Evolutionary conservation across 2,329 filamentous ascomycete genomes (phyloP), one percentile per base, ranked within the genome.

Genomic region (Amphichorda felina): DNA sequence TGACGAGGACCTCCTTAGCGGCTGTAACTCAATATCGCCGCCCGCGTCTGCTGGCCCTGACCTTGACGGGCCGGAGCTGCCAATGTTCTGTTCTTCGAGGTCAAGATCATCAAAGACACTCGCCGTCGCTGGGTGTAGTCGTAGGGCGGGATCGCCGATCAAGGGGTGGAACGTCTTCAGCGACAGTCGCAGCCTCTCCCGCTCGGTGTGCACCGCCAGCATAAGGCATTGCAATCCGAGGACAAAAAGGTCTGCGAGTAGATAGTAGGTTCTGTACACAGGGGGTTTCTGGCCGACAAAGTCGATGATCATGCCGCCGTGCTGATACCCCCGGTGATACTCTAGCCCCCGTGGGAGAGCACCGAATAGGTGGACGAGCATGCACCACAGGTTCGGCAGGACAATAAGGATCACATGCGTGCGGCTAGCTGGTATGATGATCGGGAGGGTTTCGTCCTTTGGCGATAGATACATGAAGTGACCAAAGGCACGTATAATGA

Each of bases 261-360:
- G 43, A 31, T 79, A 64, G 34, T 69, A 65, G 13, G 72, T 46
- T 42, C 65, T 66, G 17, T 72, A 76, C 2, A 66, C 64, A 2
- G 77, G 72, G 4, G 75, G 72, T 43, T 68, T 70, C 51, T 82
- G 77, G 11, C 78, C 78, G 44, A 82, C 64, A 44, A 82, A 77
- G 48, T 82, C 78, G 45, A 81, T 68, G 17, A 82, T 63, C 34
- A 81, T 60, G 24, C 78, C 78, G 17, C 78, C 78, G 42, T 82
- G 77, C 17, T 80, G 63, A 48, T 81, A 82, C 17, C 76, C 77
- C 35, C 74, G 63, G 40, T 73, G 66, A 26, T 70, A 65, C 45
- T 81, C 77, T 40, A 67, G 65, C n/a, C 72, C 75, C 16, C 58
- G 55, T 0, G 74, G 69, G 1, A 75, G 56, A 7, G 68, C 53